These are phyloP conservation scores for Trichosporon sp. DNA, from an alignment of 1,284 basidiomycete species.

Conservation along the genomic window DNA sequence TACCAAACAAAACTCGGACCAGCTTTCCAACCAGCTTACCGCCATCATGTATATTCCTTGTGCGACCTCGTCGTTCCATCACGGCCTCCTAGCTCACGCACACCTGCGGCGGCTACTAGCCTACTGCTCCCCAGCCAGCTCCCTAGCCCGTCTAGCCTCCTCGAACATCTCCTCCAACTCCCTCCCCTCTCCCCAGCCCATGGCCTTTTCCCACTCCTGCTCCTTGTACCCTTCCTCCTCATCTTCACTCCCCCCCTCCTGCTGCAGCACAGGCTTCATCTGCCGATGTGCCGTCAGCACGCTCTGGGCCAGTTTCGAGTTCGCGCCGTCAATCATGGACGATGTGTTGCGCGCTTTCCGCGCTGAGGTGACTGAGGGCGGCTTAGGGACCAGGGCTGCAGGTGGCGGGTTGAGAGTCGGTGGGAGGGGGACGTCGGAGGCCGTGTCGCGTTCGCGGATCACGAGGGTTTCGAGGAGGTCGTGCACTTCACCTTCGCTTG, in stretches of 20 bases:
- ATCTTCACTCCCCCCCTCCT: slow-evolving; percentile 23
- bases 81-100: too few relatives aligned
- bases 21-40: too few relatives aligned
- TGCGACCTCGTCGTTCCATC: too few relatives aligned
- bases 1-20: too few relatives aligned
- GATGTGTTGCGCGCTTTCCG: slow-evolving; percentile 11
- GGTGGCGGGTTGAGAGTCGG: slow-evolving; percentile 5
- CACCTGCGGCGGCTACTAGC: too few relatives aligned
- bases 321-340: slow-evolving; percentile 28
- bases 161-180: slow-evolving; percentile 39
- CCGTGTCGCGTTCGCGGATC: not conserved
- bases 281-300: slow-evolving; percentile 31
- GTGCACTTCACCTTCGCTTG: not conserved
- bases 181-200: slow-evolving; percentile 37
- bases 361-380: slow-evolving; percentile 8
- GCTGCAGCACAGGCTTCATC: slow-evolving; percentile 24
- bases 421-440: not conserved
- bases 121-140: slow-evolving; percentile 18
- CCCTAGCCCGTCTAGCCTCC: slow-evolving; percentile 31
- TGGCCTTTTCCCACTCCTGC: slow-evolving; percentile 38
- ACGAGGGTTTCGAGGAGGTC: not conserved
- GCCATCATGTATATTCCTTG: too few relatives aligned
- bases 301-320: slow-evolving; percentile 28
- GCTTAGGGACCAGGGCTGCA: not conserved
- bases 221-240: slow-evolving; percentile 32